Percentiles rank a stretch among this genome's conserved stretches.
Evolutionary conservation across 768 basidiomycete genomes (phyloP).

Genomic region (Leccinum disarticulatum): DNA sequence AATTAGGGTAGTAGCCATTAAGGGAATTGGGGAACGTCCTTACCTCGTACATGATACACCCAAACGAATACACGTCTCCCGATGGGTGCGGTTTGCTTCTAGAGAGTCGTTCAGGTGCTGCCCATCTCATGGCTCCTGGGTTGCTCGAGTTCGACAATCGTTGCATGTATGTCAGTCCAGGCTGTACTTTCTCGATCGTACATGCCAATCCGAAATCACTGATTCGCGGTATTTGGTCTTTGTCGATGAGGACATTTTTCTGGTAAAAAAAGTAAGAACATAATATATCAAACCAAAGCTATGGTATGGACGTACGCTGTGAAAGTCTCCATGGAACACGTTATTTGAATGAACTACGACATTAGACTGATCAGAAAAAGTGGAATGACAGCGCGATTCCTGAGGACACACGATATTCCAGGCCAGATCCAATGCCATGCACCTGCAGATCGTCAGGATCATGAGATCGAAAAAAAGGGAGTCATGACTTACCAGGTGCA

Average conservation of each 20-base stretch:
- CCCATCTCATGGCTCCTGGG: background rate
- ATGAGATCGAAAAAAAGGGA: too few relatives aligned
- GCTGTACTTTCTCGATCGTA: background rate
- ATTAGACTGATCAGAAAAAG: too few relatives aligned
- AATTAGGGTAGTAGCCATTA: too few relatives aligned
- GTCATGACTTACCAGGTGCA: too few relatives aligned
- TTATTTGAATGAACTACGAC: too few relatives aligned
- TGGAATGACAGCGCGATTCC: too few relatives aligned
- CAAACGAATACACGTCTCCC: conserved; percentile 5
- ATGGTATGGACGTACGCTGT: too few relatives aligned
- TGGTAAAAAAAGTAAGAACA: background rate
- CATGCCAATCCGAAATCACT: background rate
- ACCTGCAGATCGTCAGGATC: too few relatives aligned
- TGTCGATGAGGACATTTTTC: background rate
- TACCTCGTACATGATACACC: conserved; percentile 7
- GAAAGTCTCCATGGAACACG: too few relatives aligned
- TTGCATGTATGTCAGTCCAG: background rate
- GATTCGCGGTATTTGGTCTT: background rate
- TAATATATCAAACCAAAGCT: background rate
- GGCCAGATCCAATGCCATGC: too few relatives aligned
- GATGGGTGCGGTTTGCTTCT: background rate
- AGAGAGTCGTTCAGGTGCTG: conserved; percentile 1
- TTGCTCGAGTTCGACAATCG: background rate
- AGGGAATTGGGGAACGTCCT: too few relatives aligned
- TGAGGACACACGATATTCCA: too few relatives aligned